Conservation (phyloP, 371 early-diverging fungal genomes). For the Mucor mucedo region DNA sequence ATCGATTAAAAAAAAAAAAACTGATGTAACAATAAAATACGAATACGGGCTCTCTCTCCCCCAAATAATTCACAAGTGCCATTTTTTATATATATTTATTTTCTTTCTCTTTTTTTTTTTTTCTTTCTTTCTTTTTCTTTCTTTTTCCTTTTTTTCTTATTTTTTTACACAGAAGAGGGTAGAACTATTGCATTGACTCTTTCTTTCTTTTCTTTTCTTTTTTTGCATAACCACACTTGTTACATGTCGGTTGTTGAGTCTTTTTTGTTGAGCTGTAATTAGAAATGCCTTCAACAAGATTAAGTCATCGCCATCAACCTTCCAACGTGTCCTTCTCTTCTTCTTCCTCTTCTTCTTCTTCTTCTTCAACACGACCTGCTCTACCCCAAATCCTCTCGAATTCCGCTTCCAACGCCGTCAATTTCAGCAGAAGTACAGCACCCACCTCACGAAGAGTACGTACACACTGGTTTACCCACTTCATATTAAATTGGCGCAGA, state of each 20-base stretch:
- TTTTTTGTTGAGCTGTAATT: not conserved
- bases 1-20: constrained; percentile 43
- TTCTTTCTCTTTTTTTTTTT: not conserved
- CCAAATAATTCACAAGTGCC: not conserved
- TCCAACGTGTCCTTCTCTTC: constrained; percentile 46
- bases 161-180: not conserved
- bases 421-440: constrained; percentile 48
- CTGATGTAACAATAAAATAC: constrained; percentile 3
- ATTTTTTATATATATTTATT: not conserved
- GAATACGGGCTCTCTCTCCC: not conserved
- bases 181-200: not conserved
- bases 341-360: constrained; percentile 44
- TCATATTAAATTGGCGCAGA: constrained; percentile 50
- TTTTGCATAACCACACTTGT: not conserved
- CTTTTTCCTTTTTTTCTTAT: not conserved
- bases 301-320: constrained; percentile 54
- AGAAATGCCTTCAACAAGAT: constrained; percentile 33
- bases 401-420: constrained; percentile 53
- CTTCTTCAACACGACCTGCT: constrained; percentile 51
- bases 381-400: constrained; percentile 50
- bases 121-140: not conserved
- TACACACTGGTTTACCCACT: constrained; percentile 56
- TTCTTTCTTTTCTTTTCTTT: not conserved
- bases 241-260: too few relatives aligned
- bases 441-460: constrained; percentile 52